Base-by-base conservation (phyloP, 441 rosid genomes). In the Hypseocharis bilobata region DNA sequence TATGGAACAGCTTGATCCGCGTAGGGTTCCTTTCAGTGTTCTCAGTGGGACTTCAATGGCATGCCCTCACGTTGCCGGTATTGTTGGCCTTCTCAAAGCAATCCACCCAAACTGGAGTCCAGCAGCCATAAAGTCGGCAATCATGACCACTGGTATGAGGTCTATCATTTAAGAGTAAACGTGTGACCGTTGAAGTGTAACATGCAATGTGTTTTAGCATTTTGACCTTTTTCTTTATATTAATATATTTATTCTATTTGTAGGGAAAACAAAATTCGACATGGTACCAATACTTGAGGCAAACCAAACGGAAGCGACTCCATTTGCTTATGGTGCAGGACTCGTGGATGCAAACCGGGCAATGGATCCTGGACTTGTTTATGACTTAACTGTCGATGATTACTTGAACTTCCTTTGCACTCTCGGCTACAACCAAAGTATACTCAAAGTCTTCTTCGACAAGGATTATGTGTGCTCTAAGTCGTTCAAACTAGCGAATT, bases 251-350 rank as follows among this genome's bases (percentile, higher is more conserved):
- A 19, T n/a, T 25, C 29, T 16, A 0, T 3, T 13, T 58, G 63
- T 78, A 70, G 86, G 92, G 11, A 78, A 63, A 66, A 66, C 72
- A 3, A 60, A 40, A 58, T 78, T 65, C 65, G 76, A 28, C 1
- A 1, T 0, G n/a, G 49, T 61, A 6, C 74, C 82, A 0, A 81
- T 86, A 62, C 61, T 70, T 0, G 86, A 67, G 47, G 47, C 4
- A 1, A 62, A 70, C 59, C 3, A 13, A 5, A 28, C 32, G 26
- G n/a, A n/a, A n/a, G 87, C 95, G 55, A 82, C 74, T 11, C 84
- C 91, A 17, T 84, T 86, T 55, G 66, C 73, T 23, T 84, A 82
- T 16, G 95, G 92, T 1, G 77, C 91, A n/a, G 89, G 97, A 26
- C 92, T 84, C 14, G 80, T 84, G 55, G 62, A 62, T 17, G 91